Conservation (phyloP, 345 rosid species). For the Eucalyptus curtisii region DNA sequence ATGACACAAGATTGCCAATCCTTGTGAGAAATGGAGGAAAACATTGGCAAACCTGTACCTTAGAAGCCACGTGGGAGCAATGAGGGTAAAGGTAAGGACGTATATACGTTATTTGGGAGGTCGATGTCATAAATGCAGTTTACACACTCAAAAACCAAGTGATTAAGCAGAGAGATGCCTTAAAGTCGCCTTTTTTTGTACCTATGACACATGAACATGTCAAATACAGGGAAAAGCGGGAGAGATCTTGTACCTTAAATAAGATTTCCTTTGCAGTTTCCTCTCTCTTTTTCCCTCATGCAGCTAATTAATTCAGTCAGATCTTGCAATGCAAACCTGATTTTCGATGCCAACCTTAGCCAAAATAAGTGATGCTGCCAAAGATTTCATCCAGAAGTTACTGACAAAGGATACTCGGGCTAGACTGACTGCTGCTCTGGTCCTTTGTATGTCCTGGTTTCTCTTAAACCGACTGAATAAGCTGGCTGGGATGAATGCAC, state of each 20-base stretch:
- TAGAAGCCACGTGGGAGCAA: not conserved
- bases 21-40: not conserved
- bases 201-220: not conserved
- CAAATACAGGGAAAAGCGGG: not conserved
- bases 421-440: constrained; percentile 80
- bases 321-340: constrained; percentile 52
- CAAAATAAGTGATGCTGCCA: constrained; percentile 66
- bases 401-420: constrained; percentile 82
- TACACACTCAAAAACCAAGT: not conserved
- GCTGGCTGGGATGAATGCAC: not conserved
- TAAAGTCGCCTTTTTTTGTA: not conserved
- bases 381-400: constrained; percentile 80
- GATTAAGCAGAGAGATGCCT: not conserved
- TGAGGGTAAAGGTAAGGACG: not conserved
- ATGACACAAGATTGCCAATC: not conserved
- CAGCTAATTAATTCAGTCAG: not conserved
- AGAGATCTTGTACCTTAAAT: not conserved
- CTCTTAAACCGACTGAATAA: not conserved
- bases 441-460: constrained; percentile 9
- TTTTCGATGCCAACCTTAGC: constrained; percentile 84
- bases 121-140: not conserved
- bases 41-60: not conserved
- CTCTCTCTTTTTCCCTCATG: not conserved
- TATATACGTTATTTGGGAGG: accelerated
- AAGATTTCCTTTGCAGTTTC: not conserved